Percentiles rank a stretch among this genome's conserved stretches.
phyloP scores from a whole-genome alignment of 2,329 filamentous ascomycete genomes.

The Achaetomium macrosporum region DNA sequence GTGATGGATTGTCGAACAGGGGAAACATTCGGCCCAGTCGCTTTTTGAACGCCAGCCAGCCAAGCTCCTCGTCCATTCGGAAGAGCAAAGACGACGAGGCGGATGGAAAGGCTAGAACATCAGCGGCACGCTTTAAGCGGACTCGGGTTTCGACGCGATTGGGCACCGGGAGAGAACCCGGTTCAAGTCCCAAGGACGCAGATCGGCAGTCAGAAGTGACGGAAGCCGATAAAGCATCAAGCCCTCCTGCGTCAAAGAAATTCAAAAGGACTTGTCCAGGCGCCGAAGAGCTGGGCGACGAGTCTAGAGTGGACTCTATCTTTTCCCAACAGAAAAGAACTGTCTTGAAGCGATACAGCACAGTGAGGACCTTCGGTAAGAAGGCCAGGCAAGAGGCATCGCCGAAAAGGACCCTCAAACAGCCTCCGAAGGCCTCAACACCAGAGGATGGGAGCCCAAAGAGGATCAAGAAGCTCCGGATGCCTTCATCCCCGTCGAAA shows the following conservation, averaged over 20 bases:
- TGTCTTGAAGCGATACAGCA: background rate
- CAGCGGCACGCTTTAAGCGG: background rate
- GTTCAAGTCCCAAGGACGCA: background rate
- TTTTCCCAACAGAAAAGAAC: background rate
- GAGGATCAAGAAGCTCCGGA: background rate
- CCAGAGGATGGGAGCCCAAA: background rate
- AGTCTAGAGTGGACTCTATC: background rate
- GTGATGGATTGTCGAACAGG: slow-evolving; percentile 6
- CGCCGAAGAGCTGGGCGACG: background rate
- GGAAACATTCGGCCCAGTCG: slow-evolving; percentile 8
- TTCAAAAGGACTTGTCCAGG: background rate
- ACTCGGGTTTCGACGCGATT: background rate
- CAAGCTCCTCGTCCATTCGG: background rate
- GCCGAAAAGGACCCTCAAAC: background rate
- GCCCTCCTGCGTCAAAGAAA: slow-evolving; percentile 7
- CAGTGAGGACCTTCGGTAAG: background rate
- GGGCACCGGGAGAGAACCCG: too few relatives aligned
- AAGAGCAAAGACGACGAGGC: background rate
- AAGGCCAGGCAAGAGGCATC: background rate
- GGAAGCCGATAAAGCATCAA: background rate
- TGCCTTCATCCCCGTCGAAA: background rate
- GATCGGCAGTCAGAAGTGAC: background rate
- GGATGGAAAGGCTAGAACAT: background rate
- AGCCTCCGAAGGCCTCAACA: background rate
- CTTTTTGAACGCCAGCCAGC: background rate